phyloP scores from a whole-genome alignment of 1,139 yeast genomes.

The Saccharomyces hybrid region DNA sequence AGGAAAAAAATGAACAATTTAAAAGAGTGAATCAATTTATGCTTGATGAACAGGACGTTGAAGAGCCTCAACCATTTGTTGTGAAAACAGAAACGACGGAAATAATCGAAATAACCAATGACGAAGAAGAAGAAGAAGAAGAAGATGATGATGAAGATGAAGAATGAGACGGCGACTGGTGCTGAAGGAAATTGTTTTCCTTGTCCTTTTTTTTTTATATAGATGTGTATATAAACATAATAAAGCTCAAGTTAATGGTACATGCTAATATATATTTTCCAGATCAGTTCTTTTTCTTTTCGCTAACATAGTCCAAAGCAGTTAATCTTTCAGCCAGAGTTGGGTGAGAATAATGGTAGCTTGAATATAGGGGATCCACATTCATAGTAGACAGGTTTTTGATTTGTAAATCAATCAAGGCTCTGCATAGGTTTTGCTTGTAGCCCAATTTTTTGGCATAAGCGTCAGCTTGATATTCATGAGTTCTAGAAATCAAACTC shows the following conservation, averaged over 20 bases:
- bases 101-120: conserved; percentile 1
- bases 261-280: background rate
- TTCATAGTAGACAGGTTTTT: conserved; percentile 78
- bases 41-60: conserved; percentile 7
- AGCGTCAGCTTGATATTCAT: conserved; percentile 88
- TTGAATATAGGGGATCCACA: conserved; percentile 83
- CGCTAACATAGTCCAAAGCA: conserved; percentile 53
- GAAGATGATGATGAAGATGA: background rate
- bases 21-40: conserved; percentile 14
- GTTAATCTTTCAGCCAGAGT: conserved; percentile 76
- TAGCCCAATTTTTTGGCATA: conserved; percentile 73
- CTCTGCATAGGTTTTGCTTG: conserved; percentile 55
- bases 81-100: conserved; percentile 1
- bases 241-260: background rate
- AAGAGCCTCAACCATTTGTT: conserved; percentile 6
- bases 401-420: conserved; percentile 67
- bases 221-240: background rate
- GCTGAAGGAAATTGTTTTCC: too few species aligned
- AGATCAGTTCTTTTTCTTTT: conserved; percentile 33
- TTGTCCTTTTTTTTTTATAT: background rate
- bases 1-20: conserved; percentile 39
- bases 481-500: conserved; percentile 69
- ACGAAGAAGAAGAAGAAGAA: conserved; percentile 6
- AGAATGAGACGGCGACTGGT: background rate
- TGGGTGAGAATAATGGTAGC: conserved; percentile 88